A percentile compares a stretch with the other conserved stretches of the same genome.
These are phyloP conservation scores for Suhomyces panamericanus DNA, from an alignment of 1,139 yeast genomes.

Conservation along the genomic window DNA sequence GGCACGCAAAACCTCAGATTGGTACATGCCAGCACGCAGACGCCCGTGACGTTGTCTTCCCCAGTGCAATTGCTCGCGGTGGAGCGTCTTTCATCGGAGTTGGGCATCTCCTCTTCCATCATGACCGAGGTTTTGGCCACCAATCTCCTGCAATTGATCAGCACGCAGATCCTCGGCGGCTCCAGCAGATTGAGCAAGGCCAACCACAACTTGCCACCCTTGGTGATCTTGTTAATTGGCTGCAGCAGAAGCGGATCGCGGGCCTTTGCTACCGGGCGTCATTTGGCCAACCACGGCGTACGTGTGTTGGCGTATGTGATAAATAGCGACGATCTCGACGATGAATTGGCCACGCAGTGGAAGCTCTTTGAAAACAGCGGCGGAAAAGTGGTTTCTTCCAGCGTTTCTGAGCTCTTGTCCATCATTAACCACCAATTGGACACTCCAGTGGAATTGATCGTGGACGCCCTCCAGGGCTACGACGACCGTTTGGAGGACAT, in stretches of 20 bases:
- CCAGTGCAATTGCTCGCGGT: slow-evolving; percentile 83
- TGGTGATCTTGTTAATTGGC: slow-evolving; percentile 71
- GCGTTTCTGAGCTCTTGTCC: slow-evolving; percentile 35
- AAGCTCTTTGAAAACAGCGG: slow-evolving; percentile 51
- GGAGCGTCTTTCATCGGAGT: slow-evolving; percentile 61
- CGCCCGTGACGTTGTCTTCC: slow-evolving; percentile 60
- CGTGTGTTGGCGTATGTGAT: slow-evolving; percentile 61
- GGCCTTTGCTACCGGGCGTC: slow-evolving; percentile 80
- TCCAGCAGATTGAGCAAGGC: slow-evolving; percentile 52
- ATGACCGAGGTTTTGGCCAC: slow-evolving; percentile 73
- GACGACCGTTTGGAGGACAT: slow-evolving; percentile 63
- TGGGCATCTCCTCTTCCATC: slow-evolving; percentile 49
- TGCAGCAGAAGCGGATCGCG: slow-evolving; percentile 72
- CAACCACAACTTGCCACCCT: slow-evolving; percentile 78
- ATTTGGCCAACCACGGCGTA: slow-evolving; percentile 72
- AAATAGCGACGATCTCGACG: slow-evolving; percentile 32
- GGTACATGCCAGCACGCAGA: slow-evolving; percentile 24
- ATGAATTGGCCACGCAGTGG: slow-evolving; percentile 44
- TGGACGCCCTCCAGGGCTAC: slow-evolving; percentile 84
- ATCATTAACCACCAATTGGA: slow-evolving; percentile 49
- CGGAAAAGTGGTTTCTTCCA: slow-evolving; percentile 39
- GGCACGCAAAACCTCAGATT: slow-evolving; percentile 19
- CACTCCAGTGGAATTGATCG: slow-evolving; percentile 73
- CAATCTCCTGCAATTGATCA: slow-evolving; percentile 60
- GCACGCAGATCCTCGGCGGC: slow-evolving; percentile 66